Conservation (phyloP, 2,329 filamentous ascomycete species). For the Clarireedia paspali region DNA sequence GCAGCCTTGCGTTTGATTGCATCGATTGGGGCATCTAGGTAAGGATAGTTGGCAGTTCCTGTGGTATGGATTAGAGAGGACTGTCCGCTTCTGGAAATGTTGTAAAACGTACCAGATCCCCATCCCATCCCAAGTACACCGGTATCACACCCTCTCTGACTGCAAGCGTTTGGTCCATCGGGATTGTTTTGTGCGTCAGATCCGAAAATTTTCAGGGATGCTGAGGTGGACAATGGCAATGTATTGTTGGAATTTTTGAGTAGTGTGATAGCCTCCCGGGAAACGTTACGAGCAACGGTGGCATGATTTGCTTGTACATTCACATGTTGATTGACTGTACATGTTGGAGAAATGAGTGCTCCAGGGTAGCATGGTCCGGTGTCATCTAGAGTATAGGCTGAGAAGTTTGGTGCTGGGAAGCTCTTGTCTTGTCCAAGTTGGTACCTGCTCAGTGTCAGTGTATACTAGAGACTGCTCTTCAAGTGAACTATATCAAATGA, state of each 20-base stretch:
- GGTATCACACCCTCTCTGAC: slow-evolving; percentile 45
- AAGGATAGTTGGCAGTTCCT: slow-evolving; percentile 68
- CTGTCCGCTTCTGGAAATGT: not conserved
- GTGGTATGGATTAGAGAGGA: slow-evolving; percentile 35
- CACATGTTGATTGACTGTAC: slow-evolving; percentile 63
- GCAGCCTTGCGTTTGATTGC: slow-evolving; percentile 58
- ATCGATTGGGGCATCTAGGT: slow-evolving; percentile 65
- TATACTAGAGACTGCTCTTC: too few relatives aligned
- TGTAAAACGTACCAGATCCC: slow-evolving; percentile 56
- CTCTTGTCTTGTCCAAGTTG: slow-evolving; percentile 51
- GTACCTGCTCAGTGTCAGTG: slow-evolving; percentile 27
- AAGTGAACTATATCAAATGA: not conserved
- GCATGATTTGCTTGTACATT: slow-evolving; percentile 47
- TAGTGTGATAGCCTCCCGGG: slow-evolving; percentile 47
- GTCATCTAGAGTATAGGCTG: slow-evolving; percentile 47
- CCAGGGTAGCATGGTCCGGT: slow-evolving; percentile 50
- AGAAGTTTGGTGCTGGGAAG: slow-evolving; percentile 51
- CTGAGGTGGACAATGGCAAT: slow-evolving; percentile 38
- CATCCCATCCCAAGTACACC: slow-evolving; percentile 68
- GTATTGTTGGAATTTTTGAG: slow-evolving; percentile 56
- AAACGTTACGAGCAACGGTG: slow-evolving; percentile 41
- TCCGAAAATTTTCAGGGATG: slow-evolving; percentile 38
- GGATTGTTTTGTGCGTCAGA: slow-evolving; percentile 45
- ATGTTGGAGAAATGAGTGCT: slow-evolving; percentile 49
- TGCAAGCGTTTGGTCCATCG: slow-evolving; percentile 58